Percentiles rank a stretch among this genome's conserved stretches.
Conservation (phyloP, 306 rosid species). For the Rosa multiflora region DNA sequence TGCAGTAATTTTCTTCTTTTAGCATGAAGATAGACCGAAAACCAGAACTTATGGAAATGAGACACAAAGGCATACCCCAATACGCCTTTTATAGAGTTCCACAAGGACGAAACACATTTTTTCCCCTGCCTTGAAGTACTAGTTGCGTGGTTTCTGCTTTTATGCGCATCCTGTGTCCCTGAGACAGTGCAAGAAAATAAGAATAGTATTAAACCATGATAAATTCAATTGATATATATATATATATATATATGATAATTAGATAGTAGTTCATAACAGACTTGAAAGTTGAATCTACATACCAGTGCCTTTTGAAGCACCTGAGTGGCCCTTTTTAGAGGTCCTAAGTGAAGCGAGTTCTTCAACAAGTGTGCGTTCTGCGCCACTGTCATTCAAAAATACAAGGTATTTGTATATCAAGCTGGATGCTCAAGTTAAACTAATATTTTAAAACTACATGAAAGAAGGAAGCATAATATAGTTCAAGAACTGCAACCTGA, state of each 20-base stretch:
- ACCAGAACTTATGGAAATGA: neutral
- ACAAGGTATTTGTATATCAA: neutral
- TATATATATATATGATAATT: neutral
- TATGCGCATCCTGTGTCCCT: conserved; percentile 41
- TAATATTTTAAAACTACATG: conserved; percentile 1
- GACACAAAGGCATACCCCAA: conserved; percentile 53
- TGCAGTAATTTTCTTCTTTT: neutral
- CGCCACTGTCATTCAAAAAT: conserved; percentile 34
- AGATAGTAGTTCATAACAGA: neutral
- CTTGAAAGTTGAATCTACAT: conserved; percentile 12
- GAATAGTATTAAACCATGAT: neutral
- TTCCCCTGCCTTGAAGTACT: conserved; percentile 33
- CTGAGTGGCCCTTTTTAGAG: conserved; percentile 36
- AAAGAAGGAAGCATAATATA: conserved; percentile 3
- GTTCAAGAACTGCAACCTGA: conserved; percentile 52
- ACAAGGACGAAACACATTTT: conserved; percentile 37
- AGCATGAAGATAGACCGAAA: neutral
- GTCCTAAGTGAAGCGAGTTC: conserved; percentile 63
- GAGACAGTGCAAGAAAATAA: conserved; percentile 21
- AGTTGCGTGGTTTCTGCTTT: conserved; percentile 26
- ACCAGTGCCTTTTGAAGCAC: conserved; percentile 41
- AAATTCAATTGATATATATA: neutral
- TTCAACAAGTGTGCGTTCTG: conserved; percentile 63
- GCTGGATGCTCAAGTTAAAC: conserved; percentile 3
- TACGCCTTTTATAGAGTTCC: conserved; percentile 61